Base-by-base conservation (phyloP, 768 basidiomycete genomes). In the Amanita polypyramis region DNA sequence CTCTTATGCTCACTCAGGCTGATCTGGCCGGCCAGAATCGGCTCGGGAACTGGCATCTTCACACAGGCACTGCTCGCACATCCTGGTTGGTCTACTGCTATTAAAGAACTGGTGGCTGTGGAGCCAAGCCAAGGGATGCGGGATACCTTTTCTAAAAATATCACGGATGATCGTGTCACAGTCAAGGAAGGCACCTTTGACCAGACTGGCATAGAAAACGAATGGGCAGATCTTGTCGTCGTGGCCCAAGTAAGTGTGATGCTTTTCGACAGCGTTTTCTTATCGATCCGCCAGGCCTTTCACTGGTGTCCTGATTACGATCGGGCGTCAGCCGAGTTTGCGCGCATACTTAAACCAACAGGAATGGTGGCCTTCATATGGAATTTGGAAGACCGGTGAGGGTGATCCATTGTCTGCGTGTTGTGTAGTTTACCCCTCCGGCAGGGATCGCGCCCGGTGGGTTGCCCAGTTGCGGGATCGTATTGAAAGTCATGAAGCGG, bases 111-210 rank as follows among this genome's bases (percentile, higher is more conserved):
- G 14, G 70, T 70, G 43, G 88, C 86, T 3, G 58, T 93, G 27
- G 94, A 97, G 61, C 94, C 94, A 12, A 86, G 85, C 54, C 69
- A 71, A 38, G 94, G 93, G 23, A 96, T 96, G 94, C 73, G 93
- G 45, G 66, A 72, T 2, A 68, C 75, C 2, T 96, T 92, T 66
- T 57, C 62, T 9, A 69, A 79, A 52, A 75, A 72, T 12, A 64
- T 82, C 4, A 43, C 55, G 6, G 80, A 87, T 55, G 58, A 65
- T n/a, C 70, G 77, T 2, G 75, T 79, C 12, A 66, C 69, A 10
- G 59, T 75, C 35, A 51, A 53, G n/a, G 75, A 87, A 10, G 90
- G 90, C 19, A 77, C 79, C 1, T 94, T 93, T 55, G 78, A 85
- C 19, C 56, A 62, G 1, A 81, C 82, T 2, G 70, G 69, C n/a